Evolutionary conservation across 2,329 filamentous ascomycete genomes (phyloP).

Genomic region (Aspergillus amoenus): DNA sequence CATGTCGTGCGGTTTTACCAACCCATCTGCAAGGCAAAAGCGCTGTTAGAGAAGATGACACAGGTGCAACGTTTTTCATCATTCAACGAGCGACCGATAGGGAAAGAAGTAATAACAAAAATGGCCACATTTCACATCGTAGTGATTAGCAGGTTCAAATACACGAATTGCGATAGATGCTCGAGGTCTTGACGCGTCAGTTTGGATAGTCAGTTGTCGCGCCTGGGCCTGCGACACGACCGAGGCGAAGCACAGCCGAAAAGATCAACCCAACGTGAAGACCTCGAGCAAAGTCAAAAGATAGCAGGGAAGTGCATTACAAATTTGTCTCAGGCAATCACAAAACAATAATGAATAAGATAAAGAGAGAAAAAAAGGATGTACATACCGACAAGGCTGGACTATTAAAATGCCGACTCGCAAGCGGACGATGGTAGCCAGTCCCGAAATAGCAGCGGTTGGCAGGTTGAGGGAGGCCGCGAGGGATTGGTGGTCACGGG

Average conservation of each 20-base stretch:
- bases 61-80: constrained; percentile 14
- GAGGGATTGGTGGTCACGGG: constrained; percentile 28
- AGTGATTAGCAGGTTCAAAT: background rate
- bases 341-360: constrained; percentile 2
- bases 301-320: background rate
- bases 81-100: constrained; percentile 28
- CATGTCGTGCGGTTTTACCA: constrained; percentile 49
- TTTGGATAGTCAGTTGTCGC: constrained; percentile 20
- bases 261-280: constrained; percentile 19
- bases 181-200: constrained; percentile 27
- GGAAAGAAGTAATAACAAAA: constrained; percentile 2
- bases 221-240: constrained; percentile 26
- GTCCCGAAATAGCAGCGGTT: constrained; percentile 40
- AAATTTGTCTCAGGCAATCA: background rate
- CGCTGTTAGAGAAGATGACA: constrained; percentile 25
- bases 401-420: constrained; percentile 40
- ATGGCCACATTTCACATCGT: constrained; percentile 7
- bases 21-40: constrained; percentile 44
- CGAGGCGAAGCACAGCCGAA: constrained; percentile 18
- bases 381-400: constrained; percentile 45
- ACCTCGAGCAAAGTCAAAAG: constrained; percentile 8
- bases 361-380: constrained; percentile 14
- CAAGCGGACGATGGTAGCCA: constrained; percentile 37
- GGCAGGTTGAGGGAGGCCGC: constrained; percentile 24
- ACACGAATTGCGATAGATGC: constrained; percentile 8